Base-by-base conservation (phyloP, 1,284 basidiomycete genomes). In the Cutaneotrichosporon daszewskae region DNA sequence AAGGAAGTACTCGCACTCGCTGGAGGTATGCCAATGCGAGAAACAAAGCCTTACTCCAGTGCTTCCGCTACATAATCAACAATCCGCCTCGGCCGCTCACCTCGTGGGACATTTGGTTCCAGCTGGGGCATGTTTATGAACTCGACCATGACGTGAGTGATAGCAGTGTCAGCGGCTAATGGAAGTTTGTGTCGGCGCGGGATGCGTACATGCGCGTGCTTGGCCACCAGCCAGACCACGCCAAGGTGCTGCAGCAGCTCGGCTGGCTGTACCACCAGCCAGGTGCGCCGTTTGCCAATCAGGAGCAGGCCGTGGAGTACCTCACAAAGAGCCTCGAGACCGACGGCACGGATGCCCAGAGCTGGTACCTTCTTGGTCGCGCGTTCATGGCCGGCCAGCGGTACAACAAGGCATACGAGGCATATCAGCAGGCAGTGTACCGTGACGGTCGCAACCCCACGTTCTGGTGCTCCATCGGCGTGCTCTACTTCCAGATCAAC, bases 401-500 rank as follows among this genome's bases (percentile, higher is more conserved):
- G 68, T 96, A 95, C 76, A 97, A 95, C 79, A 97, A 97, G 72
- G 95, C 95, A 2, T 98, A 99, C 74, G 92, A 99, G 72, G 92
- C 94, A 0, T 98, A 98, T 65, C 94, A 98, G 66, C 94, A 99
- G 71, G 94, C 94, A 5, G 92, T 98, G 19, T 98, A 98, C 72
- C 85, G 92, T 37, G 94, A 98, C 61, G 92, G 94, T 9, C 88
- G 92, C 54, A 98, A 97, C 67, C 95, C 95, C 0, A 96, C 94
- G 0, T 97, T 97, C 74, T 98, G 94, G 95, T 98, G 95, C 69
- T 96, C 91, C 20, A 99, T 99, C 59, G 94, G 95, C 43, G 94
- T 98, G 0, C 79, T 99, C 2, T 99, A 99, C 71, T 99, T 96
- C 78, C 92, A 97, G 69, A 98, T 98, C 76, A 96, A 94, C 72